These are phyloP conservation scores for Tetrapyrgos nigripes DNA, from an alignment of 1,284 basidiomycete species.

Conservation along the genomic window DNA sequence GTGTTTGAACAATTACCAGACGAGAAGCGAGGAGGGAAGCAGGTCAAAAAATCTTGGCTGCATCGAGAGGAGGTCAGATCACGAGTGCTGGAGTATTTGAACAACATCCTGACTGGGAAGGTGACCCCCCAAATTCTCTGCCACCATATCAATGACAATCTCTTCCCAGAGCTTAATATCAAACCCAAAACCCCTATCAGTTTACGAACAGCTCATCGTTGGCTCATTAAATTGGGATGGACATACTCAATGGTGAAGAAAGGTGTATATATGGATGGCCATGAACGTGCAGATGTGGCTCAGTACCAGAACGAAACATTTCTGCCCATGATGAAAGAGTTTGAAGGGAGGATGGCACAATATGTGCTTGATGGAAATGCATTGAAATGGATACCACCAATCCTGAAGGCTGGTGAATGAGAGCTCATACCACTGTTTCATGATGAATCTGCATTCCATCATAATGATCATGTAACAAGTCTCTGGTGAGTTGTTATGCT, in stretches of 20 bases:
- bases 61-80: constrained; percentile 33
- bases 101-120: constrained; percentile 25
- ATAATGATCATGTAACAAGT: constrained; percentile 27
- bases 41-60: constrained; percentile 27
- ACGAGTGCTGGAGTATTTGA: constrained; percentile 27
- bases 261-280: constrained; percentile 45
- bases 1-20: constrained; percentile 6
- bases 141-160: constrained; percentile 29
- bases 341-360: constrained; percentile 30
- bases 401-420: constrained; percentile 30
- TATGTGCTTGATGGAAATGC: constrained; percentile 14
- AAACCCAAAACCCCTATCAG: constrained; percentile 23
- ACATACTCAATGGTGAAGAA: constrained; percentile 30
- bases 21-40: constrained; percentile 29
- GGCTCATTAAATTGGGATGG: constrained; percentile 38
- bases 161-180: constrained; percentile 36
- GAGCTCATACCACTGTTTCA: constrained; percentile 39
- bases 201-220: constrained; percentile 32
- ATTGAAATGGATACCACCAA: constrained; percentile 24
- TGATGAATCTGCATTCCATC: constrained; percentile 39
- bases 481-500: constrained; percentile 20
- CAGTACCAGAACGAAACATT: constrained; percentile 35
- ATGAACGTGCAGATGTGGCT: constrained; percentile 42
- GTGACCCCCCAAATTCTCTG: constrained; percentile 35
- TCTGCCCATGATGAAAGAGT: constrained; percentile 34